Base-by-base conservation (phyloP, 2,329 filamentous ascomycete genomes). In the Alternaria gaisen region DNA sequence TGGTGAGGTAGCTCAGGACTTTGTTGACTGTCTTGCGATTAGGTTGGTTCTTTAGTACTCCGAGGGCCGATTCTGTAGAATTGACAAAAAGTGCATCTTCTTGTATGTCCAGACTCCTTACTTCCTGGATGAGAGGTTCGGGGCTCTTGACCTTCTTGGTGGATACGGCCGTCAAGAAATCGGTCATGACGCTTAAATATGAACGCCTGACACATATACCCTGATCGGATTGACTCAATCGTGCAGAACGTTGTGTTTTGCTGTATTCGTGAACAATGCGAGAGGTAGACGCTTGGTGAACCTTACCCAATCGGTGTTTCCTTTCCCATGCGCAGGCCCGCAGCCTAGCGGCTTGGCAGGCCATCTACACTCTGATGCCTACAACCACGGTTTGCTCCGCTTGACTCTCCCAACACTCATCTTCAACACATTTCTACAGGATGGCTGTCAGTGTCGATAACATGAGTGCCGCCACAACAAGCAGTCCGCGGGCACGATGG, bases 31-130 rank as follows among this genome's bases (percentile, higher is more conserved):
- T 80, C 10, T 87, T 83, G 65, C 88, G 85, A 69, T 86, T 84
- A 4, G 91, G 90, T 67, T 92, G 85, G 41, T 79, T 82, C 63
- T 84, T 88, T 12, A 93, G 79, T 3, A 82, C 80, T 41, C 88
- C 83, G n/a, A 92, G 77, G 10, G 84, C 86, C 61, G 88, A 86
- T 40, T 79, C 72, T 24, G 81, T 71, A 11, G 79, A 75, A 22
- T 71, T 60, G 30, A 79, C 61, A 12, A 41, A 24, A 43, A 64
- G 42, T 14, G 11, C 34, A 40, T 54, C 46, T 50, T 68, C 60
- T 52, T 60, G 64, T 30, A 62, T 58, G 30, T 55, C 60, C 44
- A 61, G 42, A 38, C 40, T 56, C 18, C 64, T 56, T n/a, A 67
- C 56, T 32, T 71, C 60, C 26, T 66, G 56, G 34, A 70, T 54